A percentile compares a stretch with the other conserved stretches of the same genome.
These are phyloP conservation scores for Scutellaria galericulata DNA, from an alignment of 257 asterid genomes.

Conservation along the genomic window DNA sequence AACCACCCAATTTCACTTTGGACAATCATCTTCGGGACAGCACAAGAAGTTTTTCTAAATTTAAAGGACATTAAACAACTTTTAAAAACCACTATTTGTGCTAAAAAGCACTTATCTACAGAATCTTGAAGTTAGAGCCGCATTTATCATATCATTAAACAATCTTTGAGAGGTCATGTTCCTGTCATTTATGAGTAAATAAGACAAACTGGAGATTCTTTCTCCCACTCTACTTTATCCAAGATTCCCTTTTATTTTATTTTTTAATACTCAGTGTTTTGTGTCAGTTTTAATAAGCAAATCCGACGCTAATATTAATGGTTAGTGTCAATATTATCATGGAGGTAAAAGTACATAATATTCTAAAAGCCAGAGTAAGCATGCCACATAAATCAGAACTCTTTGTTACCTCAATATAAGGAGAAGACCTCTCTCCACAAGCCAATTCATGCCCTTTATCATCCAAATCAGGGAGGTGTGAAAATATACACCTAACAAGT, in stretches of 20 bases:
- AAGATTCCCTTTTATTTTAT: background rate
- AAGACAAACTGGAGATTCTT: conserved; percentile 15
- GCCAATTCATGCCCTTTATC: conserved; percentile 35
- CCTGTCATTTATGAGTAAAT: background rate
- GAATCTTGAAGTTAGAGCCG: background rate
- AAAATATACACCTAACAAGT: conserved; percentile 80
- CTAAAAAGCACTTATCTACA: background rate
- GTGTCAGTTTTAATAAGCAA: conserved; percentile 18
- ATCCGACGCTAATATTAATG: conserved; percentile 4
- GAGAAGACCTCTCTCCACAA: conserved; percentile 40
- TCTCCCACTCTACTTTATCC: conserved; percentile 5
- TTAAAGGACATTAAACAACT: background rate
- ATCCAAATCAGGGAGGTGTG: conserved; percentile 69
- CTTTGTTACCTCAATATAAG: conserved; percentile 57
- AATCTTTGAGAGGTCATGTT: conserved; percentile 20
- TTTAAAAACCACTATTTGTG: background rate
- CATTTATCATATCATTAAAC: background rate
- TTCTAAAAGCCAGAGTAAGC: background rate
- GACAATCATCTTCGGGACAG: conserved; percentile 8
- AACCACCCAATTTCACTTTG: background rate
- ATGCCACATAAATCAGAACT: conserved; percentile 18
- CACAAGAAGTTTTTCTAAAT: background rate
- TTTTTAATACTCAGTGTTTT: background rate
- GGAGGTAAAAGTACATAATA: conserved; percentile 24
- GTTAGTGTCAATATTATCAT: conserved; percentile 23